Evolutionary conservation across 495 filamentous ascomycete species (phyloP).

Genomic region (Aspergillus panamensis): DNA sequence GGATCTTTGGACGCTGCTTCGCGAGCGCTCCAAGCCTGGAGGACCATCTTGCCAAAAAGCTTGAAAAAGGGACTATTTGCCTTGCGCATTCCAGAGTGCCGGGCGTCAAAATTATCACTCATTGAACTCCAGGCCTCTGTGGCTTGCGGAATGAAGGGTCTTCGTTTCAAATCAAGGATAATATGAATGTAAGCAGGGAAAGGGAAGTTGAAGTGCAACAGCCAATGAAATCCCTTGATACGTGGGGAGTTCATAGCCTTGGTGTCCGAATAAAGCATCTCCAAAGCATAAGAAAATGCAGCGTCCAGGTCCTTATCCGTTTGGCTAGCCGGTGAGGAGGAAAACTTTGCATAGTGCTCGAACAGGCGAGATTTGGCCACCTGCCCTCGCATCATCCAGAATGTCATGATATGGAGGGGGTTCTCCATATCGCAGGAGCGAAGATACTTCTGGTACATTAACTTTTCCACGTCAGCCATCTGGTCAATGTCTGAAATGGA

Average conservation of each 20-base stretch:
- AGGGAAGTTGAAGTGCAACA: constrained; percentile 46
- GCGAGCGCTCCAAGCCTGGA: constrained; percentile 44
- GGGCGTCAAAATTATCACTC: constrained; percentile 49
- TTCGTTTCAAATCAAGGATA: constrained; percentile 41
- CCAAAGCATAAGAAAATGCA: constrained; percentile 38
- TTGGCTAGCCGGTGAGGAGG: constrained; percentile 14
- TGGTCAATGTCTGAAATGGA: constrained; percentile 23
- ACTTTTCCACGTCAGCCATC: constrained; percentile 38
- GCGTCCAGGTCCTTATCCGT: constrained; percentile 36
- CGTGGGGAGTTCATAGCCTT: constrained; percentile 46
- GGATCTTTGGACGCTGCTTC: constrained; percentile 21
- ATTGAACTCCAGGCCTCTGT: constrained; percentile 45
- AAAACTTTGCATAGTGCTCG: constrained; percentile 40
- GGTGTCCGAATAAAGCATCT: constrained; percentile 47
- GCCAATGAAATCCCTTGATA: constrained; percentile 46
- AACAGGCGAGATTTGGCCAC: constrained; percentile 47
- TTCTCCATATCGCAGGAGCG: constrained; percentile 44
- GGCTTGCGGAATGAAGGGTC: constrained; percentile 32
- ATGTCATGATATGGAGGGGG: constrained; percentile 52
- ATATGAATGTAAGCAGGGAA: constrained; percentile 51
- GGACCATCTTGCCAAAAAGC: constrained; percentile 42
- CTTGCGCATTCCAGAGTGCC: constrained; percentile 20
- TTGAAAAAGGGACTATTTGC: constrained; percentile 34
- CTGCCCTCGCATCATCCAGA: constrained; percentile 44
- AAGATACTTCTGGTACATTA: constrained; percentile 48